Evolutionary conservation across 345 rosid species (phyloP), one percentile per base, ranked within the genome.

Genomic region (Ceriops tagal): DNA sequence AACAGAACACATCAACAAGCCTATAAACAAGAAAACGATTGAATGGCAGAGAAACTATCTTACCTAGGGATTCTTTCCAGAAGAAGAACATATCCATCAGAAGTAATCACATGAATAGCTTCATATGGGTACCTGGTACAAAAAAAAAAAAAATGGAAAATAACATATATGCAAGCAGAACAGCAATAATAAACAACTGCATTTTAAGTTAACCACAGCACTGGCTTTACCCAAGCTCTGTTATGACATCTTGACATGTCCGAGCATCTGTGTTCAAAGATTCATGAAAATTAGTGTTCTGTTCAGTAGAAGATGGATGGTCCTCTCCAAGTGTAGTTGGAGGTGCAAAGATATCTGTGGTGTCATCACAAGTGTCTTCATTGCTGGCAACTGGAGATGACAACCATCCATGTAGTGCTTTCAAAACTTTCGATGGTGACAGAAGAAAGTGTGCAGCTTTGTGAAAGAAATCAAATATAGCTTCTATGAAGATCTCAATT

Each of bases 1-100:
- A 64, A 68, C 66, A 11, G 53, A 16, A 66, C 13, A 61, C 58
- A 79, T 78, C 77, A 71, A 55, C 63, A 77, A 15, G 52, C 31
- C 53, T 58, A 39, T 31, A 68, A 70, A 57, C 71, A 46, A 79
- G 31, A 27, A 19, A 63, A 65, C 58, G 59, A 61, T 26, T 66
- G 47, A 64, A 35, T 24, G 52, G 68, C 65, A 71, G 76, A 60
- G 55, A 69, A 58, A 68, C 31, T 61, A 30, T 37, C n/a, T 58
- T 82, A 95, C 96, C 98, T 86, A 34, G 99, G 99, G 68, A 95
- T 87, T 77, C 98, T 92, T 84, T 95, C 99, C 85, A 95, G 71
- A 62, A 90, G 91, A 67, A 95, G 89, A 71, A 92, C 89, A 81
- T 95, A 95, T 70, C 99, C 99, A 81, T 95, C 99, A 43, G 86